A percentile compares a stretch with the other conserved stretches of the same genome.
These are phyloP conservation scores for Jimgerdemannia lactiflua DNA, from an alignment of 192 early-diverging fungal genomes.

Conservation along the genomic window DNA sequence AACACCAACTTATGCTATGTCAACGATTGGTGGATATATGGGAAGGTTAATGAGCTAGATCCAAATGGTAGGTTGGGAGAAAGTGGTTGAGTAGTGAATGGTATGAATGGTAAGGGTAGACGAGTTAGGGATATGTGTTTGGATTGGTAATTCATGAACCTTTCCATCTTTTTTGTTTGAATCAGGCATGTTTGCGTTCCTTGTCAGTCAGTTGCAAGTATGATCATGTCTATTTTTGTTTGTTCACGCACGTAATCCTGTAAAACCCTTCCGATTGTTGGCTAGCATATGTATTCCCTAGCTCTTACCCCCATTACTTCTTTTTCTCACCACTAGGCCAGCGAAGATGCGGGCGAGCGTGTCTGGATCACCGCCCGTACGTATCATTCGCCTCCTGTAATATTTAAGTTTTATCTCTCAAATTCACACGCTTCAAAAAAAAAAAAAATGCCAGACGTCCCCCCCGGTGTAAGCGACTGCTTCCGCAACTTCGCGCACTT, in stretches of 20 bases:
- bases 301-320: not conserved
- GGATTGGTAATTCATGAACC: too few relatives aligned
- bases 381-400: not conserved
- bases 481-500: conserved; percentile 50
- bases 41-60: conserved; percentile 36
- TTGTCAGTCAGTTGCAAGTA: conserved; percentile 39
- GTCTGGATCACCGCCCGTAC: conserved; percentile 59
- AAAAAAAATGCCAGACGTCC: conserved; percentile 5
- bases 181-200: conserved; percentile 44
- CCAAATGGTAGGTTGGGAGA: conserved; percentile 43
- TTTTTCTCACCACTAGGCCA: conserved; percentile 15
- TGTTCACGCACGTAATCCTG: not conserved
- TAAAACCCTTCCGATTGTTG: not conserved
- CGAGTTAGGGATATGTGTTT: too few relatives aligned
- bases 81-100: not conserved
- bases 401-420: not conserved
- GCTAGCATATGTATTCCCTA: not conserved
- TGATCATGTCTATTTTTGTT: not conserved
- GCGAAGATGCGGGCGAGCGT: conserved; percentile 48
- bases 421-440: not conserved
- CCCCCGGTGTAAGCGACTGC: conserved; percentile 47
- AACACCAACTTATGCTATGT: conserved; percentile 63
- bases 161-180: not conserved
- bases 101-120: too few relatives aligned
- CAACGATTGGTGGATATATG: conserved; percentile 51